A percentile compares a stretch with the other conserved stretches of the same genome.
These are phyloP conservation scores for Pistacia integerrima DNA, from an alignment of 345 rosid genomes.

Conservation along the genomic window DNA sequence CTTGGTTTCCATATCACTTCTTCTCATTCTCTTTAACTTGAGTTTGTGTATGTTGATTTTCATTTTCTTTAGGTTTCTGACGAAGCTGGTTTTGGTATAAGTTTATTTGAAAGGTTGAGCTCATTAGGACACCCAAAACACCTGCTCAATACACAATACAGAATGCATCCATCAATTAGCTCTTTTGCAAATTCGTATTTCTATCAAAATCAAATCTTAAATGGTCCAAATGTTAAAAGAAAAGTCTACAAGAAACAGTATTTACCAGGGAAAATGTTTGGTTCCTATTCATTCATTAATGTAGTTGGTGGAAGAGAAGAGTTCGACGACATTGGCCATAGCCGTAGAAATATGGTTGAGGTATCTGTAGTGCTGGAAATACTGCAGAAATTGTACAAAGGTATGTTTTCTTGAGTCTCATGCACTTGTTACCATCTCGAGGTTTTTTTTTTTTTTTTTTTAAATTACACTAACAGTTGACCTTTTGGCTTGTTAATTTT, in stretches of 20 bases:
- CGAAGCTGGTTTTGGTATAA: conserved; percentile 52
- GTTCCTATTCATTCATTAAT: conserved; percentile 52
- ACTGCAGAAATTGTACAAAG: conserved; percentile 36
- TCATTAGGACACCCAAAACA: conserved; percentile 45
- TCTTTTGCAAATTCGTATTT: conserved; percentile 51
- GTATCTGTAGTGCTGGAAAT: conserved; percentile 38
- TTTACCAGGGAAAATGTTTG: conserved; percentile 46
- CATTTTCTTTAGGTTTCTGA: conserved; percentile 34
- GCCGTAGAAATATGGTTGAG: conserved; percentile 45
- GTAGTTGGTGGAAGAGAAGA: conserved; percentile 43
- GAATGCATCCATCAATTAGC: conserved; percentile 87
- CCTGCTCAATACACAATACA: conserved; percentile 55
- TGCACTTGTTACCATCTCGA: background rate
- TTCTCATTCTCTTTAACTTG: background rate
- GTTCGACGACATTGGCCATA: conserved; percentile 16
- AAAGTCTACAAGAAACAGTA: conserved; percentile 28
- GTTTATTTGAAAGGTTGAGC: conserved; percentile 67
- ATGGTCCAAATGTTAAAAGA: conserved; percentile 43
- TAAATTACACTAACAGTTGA: conserved; percentile 20
- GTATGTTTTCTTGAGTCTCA: conserved; percentile 17
- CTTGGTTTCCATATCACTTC: background rate
- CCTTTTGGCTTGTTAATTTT: conserved; percentile 29
- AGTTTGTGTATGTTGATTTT: background rate
- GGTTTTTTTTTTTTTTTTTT: background rate
- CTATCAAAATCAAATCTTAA: conserved; percentile 43